Conservation (phyloP, 352 stramenopile species). For the Phytophthora palmivora region DNA sequence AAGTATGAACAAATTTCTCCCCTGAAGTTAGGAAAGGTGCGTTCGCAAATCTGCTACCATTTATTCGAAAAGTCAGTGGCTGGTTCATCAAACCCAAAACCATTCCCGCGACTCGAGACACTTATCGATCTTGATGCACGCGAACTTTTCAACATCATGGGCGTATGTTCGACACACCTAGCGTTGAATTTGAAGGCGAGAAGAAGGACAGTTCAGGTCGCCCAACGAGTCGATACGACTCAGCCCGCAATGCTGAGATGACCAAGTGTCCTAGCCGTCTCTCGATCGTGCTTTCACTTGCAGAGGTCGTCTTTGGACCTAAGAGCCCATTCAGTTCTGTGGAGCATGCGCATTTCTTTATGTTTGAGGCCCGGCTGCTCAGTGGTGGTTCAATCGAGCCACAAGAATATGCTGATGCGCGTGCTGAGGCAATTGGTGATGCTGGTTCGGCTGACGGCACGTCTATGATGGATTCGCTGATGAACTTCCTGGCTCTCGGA, state of each 20-base stretch:
- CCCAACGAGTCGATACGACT: slow-evolving; percentile 79
- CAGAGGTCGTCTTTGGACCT: slow-evolving; percentile 80
- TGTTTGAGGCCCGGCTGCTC: slow-evolving; percentile 89
- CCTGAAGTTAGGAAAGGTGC: slow-evolving; percentile 77
- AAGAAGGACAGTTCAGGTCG: slow-evolving; percentile 67
- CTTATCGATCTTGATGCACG: slow-evolving; percentile 83
- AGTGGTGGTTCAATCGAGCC: slow-evolving; percentile 86
- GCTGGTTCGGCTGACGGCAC: slow-evolving; percentile 45
- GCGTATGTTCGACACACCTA: slow-evolving; percentile 85
- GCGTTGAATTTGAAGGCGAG: slow-evolving; percentile 87
- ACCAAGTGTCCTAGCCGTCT: slow-evolving; percentile 83
- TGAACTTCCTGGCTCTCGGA: slow-evolving; percentile 88
- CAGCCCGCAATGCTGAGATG: slow-evolving; percentile 71
- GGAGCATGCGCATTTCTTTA: slow-evolving; percentile 90
- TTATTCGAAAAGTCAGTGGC: slow-evolving; percentile 79
- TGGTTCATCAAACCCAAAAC: slow-evolving; percentile 32
- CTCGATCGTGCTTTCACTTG: slow-evolving; percentile 84
- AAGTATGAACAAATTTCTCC: slow-evolving; percentile 74
- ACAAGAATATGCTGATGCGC: slow-evolving; percentile 82
- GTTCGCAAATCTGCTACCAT: slow-evolving; percentile 83
- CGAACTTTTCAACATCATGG: slow-evolving; percentile 85
- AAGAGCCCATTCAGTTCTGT: slow-evolving; percentile 76
- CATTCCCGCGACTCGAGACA: slow-evolving; percentile 86
- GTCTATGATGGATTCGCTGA: slow-evolving; percentile 89
- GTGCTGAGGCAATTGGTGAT: slow-evolving; percentile 60